Evolutionary conservation across 805 yeast species (phyloP).

Genomic region (Barnettozyma californica): DNA sequence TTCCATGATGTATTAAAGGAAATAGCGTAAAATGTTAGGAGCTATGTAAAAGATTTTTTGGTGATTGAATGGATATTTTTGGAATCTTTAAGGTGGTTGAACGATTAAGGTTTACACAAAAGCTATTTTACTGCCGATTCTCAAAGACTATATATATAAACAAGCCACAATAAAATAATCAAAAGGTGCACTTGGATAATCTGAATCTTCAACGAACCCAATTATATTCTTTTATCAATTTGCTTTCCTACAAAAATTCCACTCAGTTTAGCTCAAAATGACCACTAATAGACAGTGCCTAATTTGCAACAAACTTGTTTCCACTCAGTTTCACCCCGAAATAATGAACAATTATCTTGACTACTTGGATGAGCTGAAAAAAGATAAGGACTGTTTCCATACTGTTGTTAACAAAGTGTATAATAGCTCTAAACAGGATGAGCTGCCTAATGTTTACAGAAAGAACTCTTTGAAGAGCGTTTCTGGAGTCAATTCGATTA

Average conservation of each 20-base stretch:
- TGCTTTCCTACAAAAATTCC: background rate
- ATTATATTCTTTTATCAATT: background rate
- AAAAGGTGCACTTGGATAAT: background rate
- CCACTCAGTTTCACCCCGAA: background rate
- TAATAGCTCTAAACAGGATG: background rate
- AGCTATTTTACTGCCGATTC: background rate
- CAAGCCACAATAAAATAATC: background rate
- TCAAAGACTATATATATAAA: background rate
- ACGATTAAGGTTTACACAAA: background rate
- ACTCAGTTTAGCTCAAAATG: background rate
- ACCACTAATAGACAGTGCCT: background rate
- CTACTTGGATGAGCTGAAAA: conserved; percentile 1
- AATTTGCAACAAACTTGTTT: background rate
- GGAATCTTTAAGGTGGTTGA: background rate
- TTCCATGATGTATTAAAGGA: too few species aligned
- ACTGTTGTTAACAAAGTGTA: conserved; percentile 3
- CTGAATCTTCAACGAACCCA: background rate
- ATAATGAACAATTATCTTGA: conserved; percentile 2
- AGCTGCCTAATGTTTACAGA: background rate
- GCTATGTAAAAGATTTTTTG: too few species aligned
- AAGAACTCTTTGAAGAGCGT: background rate
- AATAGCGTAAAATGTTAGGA: too few species aligned
- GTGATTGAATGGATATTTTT: too few species aligned
- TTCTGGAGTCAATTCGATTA: background rate
- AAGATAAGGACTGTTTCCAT: background rate